Evolutionary conservation across 768 basidiomycete species (phyloP), one percentile per base, ranked within the genome.

Genomic region (Suillus bovinus): DNA sequence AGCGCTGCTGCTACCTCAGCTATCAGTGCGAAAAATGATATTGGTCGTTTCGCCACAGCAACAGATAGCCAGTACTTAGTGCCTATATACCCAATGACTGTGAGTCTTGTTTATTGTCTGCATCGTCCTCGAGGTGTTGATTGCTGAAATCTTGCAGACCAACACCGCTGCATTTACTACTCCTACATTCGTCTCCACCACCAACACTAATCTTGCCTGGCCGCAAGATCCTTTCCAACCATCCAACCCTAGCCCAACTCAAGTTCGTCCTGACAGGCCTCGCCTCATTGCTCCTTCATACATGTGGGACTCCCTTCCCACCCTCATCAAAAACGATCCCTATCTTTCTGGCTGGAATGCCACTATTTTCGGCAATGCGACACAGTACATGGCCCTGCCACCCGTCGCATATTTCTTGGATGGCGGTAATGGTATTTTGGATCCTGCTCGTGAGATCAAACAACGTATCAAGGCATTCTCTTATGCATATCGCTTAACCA

Each of bases 281-380:
- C 90, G 93, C 49, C 82, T 99, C 55, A 89, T 97, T 67, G 97
- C 96, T 17, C 94, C 96, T 27, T 68, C 82, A 11, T 95, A 94
- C 83, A 95, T 94, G 76, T 99, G 97, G 96, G 74, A 81, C 17
- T 91, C 86, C 14, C 85, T 99, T 29, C 86, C 90, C 5, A 71
- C 72, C 27, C 81, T 97, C 67, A 96, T 99, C 70, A 75, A 81
- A 59, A 84, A 79, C 58, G 94, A 99, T 72, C 86, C 92, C 4
- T 99, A 99, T 78, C 82, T 99, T 69, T 78, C 82, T 62, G 80
- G 77, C 63, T 99, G 96, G 96, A 97, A 99, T 74, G 81, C 82
- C 27, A 90, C 93, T 52, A 98, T 99, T 72, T 91, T 98, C 66
- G 80, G 74, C 58, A 98, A 99, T 76, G 97, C 95, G 16, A 85